These are phyloP conservation scores for Globisporangium okanoganense DNA, from an alignment of 352 stramenopile genomes.

Conservation along the genomic window DNA sequence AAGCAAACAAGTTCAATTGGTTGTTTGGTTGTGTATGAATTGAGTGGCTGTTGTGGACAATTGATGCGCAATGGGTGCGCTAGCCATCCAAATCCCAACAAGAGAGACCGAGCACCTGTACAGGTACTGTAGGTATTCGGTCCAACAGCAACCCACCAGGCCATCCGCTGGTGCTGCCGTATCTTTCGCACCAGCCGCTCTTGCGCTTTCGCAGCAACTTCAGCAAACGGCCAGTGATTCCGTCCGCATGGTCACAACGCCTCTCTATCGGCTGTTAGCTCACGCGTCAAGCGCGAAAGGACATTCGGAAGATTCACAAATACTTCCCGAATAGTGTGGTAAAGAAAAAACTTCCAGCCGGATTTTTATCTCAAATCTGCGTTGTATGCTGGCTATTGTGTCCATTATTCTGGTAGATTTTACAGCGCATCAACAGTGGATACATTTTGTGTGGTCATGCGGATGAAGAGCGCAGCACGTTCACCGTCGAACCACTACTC, in stretches of 20 bases:
- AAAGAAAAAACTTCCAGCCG: not conserved
- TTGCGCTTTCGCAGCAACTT: not conserved
- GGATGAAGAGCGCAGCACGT: slow-evolving; percentile 5
- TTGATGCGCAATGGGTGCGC: not conserved
- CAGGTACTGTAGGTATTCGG: not conserved
- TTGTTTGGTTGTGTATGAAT: not conserved
- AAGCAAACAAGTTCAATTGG: not conserved
- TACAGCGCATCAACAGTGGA: not conserved
- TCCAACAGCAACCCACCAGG: too few species aligned
- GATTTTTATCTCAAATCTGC: not conserved
- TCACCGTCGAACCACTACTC: not conserved
- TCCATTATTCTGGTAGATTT: not conserved
- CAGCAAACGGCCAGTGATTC: not conserved
- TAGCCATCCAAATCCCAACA: not conserved
- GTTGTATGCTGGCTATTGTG: not conserved
- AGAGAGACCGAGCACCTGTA: not conserved
- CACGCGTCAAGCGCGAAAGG: not conserved
- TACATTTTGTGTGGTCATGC: slow-evolving; percentile 2
- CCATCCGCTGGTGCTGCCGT: not conserved
- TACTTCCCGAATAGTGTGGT: not conserved
- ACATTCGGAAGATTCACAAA: not conserved
- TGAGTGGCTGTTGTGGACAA: not conserved
- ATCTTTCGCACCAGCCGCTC: not conserved
- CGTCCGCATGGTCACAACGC: not conserved
- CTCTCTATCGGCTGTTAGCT: slow-evolving; percentile 2